Conservation (phyloP, 345 rosid genomes). For the Bretschneidera sinensis region DNA sequence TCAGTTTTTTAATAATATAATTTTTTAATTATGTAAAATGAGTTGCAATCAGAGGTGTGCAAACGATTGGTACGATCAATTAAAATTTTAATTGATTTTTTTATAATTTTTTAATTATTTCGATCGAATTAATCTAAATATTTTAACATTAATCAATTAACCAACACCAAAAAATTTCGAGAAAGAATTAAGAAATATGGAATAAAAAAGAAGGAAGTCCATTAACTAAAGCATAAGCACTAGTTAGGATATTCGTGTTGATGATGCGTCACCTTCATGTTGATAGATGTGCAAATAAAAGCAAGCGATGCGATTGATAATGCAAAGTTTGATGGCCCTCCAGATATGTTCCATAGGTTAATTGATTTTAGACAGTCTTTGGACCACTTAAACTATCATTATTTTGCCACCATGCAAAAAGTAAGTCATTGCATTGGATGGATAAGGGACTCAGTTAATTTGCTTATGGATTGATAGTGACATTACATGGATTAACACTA, state of each 20-base stretch:
- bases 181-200: background rate
- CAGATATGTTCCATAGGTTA: slow-evolving; percentile 14
- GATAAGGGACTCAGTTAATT: too few species aligned
- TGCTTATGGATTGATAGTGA: too few species aligned
- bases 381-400: slow-evolving; percentile 31
- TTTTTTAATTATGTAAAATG: too few species aligned
- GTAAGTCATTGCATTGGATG: slow-evolving; percentile 8
- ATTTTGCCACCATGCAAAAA: slow-evolving; percentile 34
- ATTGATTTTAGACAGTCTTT: slow-evolving; percentile 16
- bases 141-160: too few species aligned
- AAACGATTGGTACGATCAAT: too few species aligned
- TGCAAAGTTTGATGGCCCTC: slow-evolving; percentile 19
- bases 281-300: slow-evolving; percentile 18
- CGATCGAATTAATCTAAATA: too few species aligned
- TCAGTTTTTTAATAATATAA: too few species aligned
- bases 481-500: too few species aligned
- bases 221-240: background rate
- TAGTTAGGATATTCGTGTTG: slow-evolving; percentile 1
- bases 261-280: slow-evolving; percentile 16
- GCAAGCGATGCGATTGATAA: slow-evolving; percentile 27
- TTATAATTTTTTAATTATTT: too few species aligned
- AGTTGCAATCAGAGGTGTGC: too few species aligned
- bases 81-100: too few species aligned
- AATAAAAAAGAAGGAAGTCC: background rate
- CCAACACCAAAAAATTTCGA: too few species aligned